Conservation (phyloP, 148 eudicot genomes). For the Silene uniflora region DNA sequence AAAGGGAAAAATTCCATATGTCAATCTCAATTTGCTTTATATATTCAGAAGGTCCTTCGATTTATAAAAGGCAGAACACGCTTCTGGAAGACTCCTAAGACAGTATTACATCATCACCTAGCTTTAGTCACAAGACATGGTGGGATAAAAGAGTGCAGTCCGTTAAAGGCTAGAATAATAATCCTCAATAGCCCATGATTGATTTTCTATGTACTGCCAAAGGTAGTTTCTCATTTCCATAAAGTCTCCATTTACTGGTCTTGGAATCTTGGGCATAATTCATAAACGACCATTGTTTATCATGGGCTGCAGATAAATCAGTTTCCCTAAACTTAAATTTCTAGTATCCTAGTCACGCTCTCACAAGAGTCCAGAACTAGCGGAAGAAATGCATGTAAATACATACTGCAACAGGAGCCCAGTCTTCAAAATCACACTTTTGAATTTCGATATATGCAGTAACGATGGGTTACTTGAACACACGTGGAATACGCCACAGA, state of each 20-base stretch:
- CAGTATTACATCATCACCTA: neutral
- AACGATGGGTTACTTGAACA: neutral
- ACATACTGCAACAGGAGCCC: neutral
- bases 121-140: neutral
- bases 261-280: too few relatives aligned
- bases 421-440: neutral
- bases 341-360: too few relatives aligned
- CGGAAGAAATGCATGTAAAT: neutral
- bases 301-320: too few relatives aligned
- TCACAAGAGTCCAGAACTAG: too few relatives aligned
- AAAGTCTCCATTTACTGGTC: neutral
- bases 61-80: neutral
- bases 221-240: neutral
- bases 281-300: neutral
- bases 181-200: neutral
- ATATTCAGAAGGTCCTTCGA: neutral
- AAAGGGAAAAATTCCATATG: too few relatives aligned
- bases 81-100: neutral
- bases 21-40: neutral
- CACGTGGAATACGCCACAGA: neutral
- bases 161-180: neutral
- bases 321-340: too few relatives aligned
- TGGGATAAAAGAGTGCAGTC: neutral
- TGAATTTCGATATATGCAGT: neutral
- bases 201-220: neutral